Evolutionary conservation across 2,329 filamentous ascomycete species (phyloP).

Genomic region (Spiromastix sp.): DNA sequence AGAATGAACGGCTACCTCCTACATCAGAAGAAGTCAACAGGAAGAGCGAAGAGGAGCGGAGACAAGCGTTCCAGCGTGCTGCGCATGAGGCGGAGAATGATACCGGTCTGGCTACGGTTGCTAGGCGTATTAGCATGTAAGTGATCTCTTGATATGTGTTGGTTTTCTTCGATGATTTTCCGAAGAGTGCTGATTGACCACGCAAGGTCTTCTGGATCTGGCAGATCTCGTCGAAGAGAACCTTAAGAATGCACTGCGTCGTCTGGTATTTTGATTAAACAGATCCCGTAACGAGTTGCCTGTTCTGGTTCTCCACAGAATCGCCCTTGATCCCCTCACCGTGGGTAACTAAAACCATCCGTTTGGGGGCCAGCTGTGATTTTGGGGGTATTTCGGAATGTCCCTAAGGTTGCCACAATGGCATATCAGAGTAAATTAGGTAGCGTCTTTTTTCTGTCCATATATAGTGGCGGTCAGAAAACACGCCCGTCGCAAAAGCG

Average conservation of each 20-base stretch:
- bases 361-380: too few species aligned
- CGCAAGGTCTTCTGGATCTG: slow-evolving; percentile 29
- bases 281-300: too few species aligned
- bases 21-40: slow-evolving; percentile 83
- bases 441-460: too few species aligned
- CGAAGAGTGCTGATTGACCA: slow-evolving; percentile 2
- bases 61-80: slow-evolving; percentile 76
- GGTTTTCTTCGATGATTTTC: neutral
- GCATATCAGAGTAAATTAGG: too few species aligned
- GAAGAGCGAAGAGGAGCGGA: slow-evolving; percentile 70
- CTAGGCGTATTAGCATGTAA: slow-evolving; percentile 93
- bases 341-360: too few species aligned
- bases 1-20: slow-evolving; percentile 90
- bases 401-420: too few species aligned
- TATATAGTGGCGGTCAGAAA: too few species aligned
- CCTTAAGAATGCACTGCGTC: slow-evolving; percentile 11
- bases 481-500: too few species aligned
- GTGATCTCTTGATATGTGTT: slow-evolving; percentile 28
- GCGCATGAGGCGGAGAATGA: slow-evolving; percentile 87
- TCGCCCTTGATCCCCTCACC: too few species aligned
- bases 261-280: too few species aligned
- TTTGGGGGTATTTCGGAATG: too few species aligned
- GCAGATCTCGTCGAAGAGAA: slow-evolving; percentile 25
- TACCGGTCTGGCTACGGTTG: slow-evolving; percentile 72
- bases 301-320: too few species aligned